Evolutionary conservation across 176 grass and related monocot genomes (phyloP), one percentile per base, ranked within the genome.

Genomic region (Rhynchospora tenuis): DNA sequence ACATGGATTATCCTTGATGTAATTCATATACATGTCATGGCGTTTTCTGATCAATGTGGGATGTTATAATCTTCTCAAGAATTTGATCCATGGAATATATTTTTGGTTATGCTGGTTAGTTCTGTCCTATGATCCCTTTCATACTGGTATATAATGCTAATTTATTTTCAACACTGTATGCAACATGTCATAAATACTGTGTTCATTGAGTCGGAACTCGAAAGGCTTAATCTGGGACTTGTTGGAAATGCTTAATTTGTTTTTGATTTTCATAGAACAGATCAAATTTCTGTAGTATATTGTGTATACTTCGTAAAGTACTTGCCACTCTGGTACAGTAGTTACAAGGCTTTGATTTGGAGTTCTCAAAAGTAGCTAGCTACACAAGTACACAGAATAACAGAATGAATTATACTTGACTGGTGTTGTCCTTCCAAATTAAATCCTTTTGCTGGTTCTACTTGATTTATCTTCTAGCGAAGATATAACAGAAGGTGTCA

Each of bases 401-500:
- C 19, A 19, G 16, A 56, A 66, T 54, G 0, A 60, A 51, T 70
- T 24, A 4, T 83, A 70, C 54, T 83, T 66, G 9, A 52, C 17
- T 84, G 45, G 42, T 54, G 9, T 11, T 58, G 44, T 28, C 27
- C 31, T 22, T 56, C 28, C 28, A 27, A 52, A n/a, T 71, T 14
- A 56, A 48, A 59, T 15, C 13, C 5, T 23, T 60, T 9, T 52
- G 63, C 31, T 84, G 45, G 68, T 83, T 54, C 17, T 42, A 8
- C 0, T 19, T 51, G 1, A 87, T 93, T 17, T 84, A 13, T 88
- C 33, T 31, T 78, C 42, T 86, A 97, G 94, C 33, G 87, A 92
- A 89, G 86, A 94, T 78, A 54, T 97, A 67, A 89, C 52, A 54
- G 88, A 89, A 69, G 82, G 88, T 46, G 84, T 93, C 10, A 91